These are phyloP conservation scores for Leucosporidium yakuticum DNA, from an alignment of 768 basidiomycete genomes.

Conservation along the genomic window DNA sequence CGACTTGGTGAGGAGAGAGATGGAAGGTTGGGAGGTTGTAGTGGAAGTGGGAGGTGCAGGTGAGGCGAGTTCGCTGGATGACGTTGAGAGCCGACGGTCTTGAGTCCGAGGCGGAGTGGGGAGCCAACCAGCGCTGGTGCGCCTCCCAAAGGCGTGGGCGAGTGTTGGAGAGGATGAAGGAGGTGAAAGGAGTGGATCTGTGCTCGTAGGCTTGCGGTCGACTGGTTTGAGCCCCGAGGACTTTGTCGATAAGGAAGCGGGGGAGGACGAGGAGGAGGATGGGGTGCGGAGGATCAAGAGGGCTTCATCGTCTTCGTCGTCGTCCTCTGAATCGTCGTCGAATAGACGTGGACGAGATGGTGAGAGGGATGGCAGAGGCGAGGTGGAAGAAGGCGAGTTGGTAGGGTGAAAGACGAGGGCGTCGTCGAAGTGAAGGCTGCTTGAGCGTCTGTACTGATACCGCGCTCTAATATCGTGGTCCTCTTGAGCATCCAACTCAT, in stretches of 20 bases:
- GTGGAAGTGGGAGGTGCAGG: neutral
- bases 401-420: neutral
- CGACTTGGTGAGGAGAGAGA: constrained; percentile 27
- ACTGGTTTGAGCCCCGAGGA: constrained; percentile 1
- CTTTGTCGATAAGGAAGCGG: neutral
- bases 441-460: too few relatives aligned
- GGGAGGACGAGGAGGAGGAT: neutral
- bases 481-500: neutral
- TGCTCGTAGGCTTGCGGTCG: constrained; percentile 4
- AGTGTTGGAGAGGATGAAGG: constrained; percentile 1
- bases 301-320: neutral
- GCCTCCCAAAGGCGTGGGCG: neutral
- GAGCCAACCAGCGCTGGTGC: too few relatives aligned
- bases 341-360: neutral
- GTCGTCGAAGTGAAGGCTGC: neutral
- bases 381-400: neutral
- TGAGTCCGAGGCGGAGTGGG: neutral
- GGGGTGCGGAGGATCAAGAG: neutral
- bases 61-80: neutral
- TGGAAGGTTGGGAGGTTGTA: neutral
- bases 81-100: neutral
- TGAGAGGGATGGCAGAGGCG: neutral
- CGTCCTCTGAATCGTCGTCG: constrained; percentile 4
- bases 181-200: constrained; percentile 24
- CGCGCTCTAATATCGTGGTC: too few relatives aligned